A percentile compares a stretch with the other conserved stretches of the same genome.
phyloP scores from a whole-genome alignment of 352 stramenopile genomes.

The Globisporangium ultimum region DNA sequence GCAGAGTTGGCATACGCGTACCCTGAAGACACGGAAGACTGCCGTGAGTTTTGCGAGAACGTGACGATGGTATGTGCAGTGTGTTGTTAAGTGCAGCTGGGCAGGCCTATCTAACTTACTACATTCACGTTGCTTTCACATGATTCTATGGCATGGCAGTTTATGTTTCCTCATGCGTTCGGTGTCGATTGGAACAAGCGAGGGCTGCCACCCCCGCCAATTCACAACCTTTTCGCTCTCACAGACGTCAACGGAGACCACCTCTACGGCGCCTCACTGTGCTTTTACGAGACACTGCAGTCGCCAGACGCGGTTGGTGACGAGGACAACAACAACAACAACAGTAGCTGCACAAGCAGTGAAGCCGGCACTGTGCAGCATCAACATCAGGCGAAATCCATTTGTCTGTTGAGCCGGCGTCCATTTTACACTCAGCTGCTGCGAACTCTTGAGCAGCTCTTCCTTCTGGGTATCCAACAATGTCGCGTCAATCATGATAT shows the following conservation, averaged over 20 bases:
- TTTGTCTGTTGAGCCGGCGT: slow-evolving; percentile 40
- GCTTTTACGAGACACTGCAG: slow-evolving; percentile 35
- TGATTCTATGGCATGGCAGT: slow-evolving; percentile 16
- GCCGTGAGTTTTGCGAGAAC: slow-evolving; percentile 43
- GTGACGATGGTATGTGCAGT: slow-evolving; percentile 32
- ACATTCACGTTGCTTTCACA: background rate
- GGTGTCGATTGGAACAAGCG: slow-evolving; percentile 25
- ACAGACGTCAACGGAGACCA: slow-evolving; percentile 39
- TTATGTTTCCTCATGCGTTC: slow-evolving; percentile 48
- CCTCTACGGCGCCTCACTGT: slow-evolving; percentile 45
- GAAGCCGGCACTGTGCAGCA: slow-evolving; percentile 1
- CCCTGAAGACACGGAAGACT: slow-evolving; percentile 19
- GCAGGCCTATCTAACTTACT: too few relatives aligned
- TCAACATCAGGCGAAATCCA: slow-evolving; percentile 26
- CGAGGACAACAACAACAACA: slow-evolving; percentile 1
- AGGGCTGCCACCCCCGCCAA: slow-evolving; percentile 28
- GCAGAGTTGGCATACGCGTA: slow-evolving; percentile 38
- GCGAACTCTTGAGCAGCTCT: slow-evolving; percentile 48
- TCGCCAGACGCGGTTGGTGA: background rate
- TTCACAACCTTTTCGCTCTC: slow-evolving; percentile 50
- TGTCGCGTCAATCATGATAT: slow-evolving; percentile 1
- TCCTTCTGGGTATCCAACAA: slow-evolving; percentile 41
- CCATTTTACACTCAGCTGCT: slow-evolving; percentile 47
- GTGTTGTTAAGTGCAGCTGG: background rate
- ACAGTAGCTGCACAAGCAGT: background rate